A percentile compares a stretch with the other conserved stretches of the same genome.
Conservation (phyloP, 2,329 filamentous ascomycete species). For the Blumeria graminis region DNA sequence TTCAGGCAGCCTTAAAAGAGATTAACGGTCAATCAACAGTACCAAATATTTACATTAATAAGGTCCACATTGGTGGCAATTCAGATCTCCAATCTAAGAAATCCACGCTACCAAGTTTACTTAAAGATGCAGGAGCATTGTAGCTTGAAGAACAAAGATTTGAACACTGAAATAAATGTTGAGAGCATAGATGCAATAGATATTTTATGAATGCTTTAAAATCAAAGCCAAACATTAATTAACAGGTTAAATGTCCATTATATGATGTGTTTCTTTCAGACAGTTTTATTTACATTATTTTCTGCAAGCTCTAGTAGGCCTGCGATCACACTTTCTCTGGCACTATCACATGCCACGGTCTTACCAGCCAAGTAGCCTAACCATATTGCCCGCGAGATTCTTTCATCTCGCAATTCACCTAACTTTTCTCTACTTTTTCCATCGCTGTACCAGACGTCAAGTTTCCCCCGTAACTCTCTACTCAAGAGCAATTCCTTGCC, state of each 20-base stretch:
- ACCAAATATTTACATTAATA: conserved; percentile 80
- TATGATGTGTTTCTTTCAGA: too few relatives aligned
- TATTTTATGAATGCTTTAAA: neutral
- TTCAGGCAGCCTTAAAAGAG: conserved; percentile 63
- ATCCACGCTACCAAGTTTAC: conserved; percentile 39
- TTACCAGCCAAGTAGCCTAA: conserved; percentile 71
- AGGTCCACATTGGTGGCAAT: conserved; percentile 91
- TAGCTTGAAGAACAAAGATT: conserved; percentile 16
- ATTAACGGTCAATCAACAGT: conserved; percentile 72
- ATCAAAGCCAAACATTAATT: too few relatives aligned
- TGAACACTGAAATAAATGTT: conserved; percentile 4
- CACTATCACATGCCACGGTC: conserved; percentile 65
- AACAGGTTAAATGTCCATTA: too few relatives aligned
- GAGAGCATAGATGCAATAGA: neutral
- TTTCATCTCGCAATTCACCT: conserved; percentile 53
- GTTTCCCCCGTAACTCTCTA: conserved; percentile 36
- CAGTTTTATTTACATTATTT: too few relatives aligned
- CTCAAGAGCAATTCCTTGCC: conserved; percentile 51
- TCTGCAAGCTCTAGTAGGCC: conserved; percentile 29
- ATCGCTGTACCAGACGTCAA: conserved; percentile 39
- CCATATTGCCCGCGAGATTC: conserved; percentile 65
- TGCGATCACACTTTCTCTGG: conserved; percentile 59
- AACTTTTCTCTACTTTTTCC: conserved; percentile 28
- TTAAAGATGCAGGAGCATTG: conserved; percentile 38
- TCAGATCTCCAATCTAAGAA: conserved; percentile 50